Evolutionary conservation across 257 asterid genomes (phyloP), one percentile per base, ranked within the genome.

Genomic region (Scutellaria minor): DNA sequence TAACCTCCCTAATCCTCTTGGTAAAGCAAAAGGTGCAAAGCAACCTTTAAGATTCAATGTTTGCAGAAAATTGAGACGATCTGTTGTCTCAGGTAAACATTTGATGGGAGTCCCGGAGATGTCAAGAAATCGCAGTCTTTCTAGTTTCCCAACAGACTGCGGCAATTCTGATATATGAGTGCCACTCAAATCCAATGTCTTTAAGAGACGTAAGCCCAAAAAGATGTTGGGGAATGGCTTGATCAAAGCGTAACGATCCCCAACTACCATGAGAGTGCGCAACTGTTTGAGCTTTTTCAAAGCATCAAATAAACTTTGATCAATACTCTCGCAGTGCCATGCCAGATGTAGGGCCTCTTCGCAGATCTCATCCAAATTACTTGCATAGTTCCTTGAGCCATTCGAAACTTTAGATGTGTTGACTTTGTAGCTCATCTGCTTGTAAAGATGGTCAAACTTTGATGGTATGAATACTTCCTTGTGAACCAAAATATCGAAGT

Each of bases 41-140:
- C 88, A 86, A 4, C 61, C 77, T 57, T 41, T 76, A 13, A 84
- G 85, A n/a, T 61, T 84, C 50, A 86, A 45, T 12, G 91, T 83
- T 53, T 83, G 87, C 59, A 86, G 66, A 58, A 27, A 5, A 31
- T 11, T 0, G 18, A 86, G 82, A 46, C 64, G 40, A 12, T 35
- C 77, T n/a, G 69, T 6, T 45, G 85, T 73, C 51, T 75, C 80
- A 18, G 84, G 83, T 35, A 83, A 60, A 0, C 39, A n/a, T 7
- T 55, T 71, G 62, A 86, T 82, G 47, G 81, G 84, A 39, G 84
- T 81, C 42, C 64, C 77, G 4, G 87, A 83, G 41, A 80, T 9
- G 22, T 86, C 83, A 15, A 83, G 77, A 35, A 40, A 83, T n/a
- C 77, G 83, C 41, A 86, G 50, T 20, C 75, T 63, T 60, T 81